phyloP scores from a whole-genome alignment of 768 basidiomycete genomes.

The Leucocoprinus sp. region DNA sequence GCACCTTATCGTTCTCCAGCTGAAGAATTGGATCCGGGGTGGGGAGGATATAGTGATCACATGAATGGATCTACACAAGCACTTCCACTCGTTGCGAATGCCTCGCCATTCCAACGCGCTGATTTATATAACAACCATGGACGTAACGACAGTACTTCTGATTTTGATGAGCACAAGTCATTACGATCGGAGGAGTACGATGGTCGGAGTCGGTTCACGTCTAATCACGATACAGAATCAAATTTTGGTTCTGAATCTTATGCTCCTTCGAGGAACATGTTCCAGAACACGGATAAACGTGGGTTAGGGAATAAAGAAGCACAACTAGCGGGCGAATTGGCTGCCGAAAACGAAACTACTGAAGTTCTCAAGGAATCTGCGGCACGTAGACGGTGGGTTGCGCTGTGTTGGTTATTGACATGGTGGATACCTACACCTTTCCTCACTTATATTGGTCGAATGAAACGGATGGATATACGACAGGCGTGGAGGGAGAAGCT shows the following conservation, averaged over 20 bases:
- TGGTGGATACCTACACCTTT: constrained; percentile 81
- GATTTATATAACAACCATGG: constrained; percentile 71
- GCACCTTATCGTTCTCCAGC: constrained; percentile 63
- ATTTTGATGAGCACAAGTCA: constrained; percentile 70
- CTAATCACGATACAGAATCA: constrained; percentile 67
- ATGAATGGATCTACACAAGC: constrained; percentile 56
- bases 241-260: constrained; percentile 90
- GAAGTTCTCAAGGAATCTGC: constrained; percentile 81
- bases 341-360: constrained; percentile 80
- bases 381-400: constrained; percentile 81
- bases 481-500: constrained; percentile 99
- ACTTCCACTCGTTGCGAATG: constrained; percentile 77
- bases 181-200: constrained; percentile 75
- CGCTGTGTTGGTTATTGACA: constrained; percentile 81
- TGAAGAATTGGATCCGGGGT: constrained; percentile 32
- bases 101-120: constrained; percentile 73
- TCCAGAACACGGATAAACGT: constrained; percentile 73
- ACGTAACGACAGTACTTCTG: constrained; percentile 15
- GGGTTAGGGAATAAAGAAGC: constrained; percentile 73
- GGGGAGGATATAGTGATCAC: constrained; percentile 37
- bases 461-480: constrained; percentile 90
- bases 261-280: constrained; percentile 94
- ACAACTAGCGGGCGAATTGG: constrained; percentile 65
- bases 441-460: constrained; percentile 68
- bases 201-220: constrained; percentile 68